Evolutionary conservation across 1,284 basidiomycete species (phyloP).

Genomic region (Leccinum solheimii): DNA sequence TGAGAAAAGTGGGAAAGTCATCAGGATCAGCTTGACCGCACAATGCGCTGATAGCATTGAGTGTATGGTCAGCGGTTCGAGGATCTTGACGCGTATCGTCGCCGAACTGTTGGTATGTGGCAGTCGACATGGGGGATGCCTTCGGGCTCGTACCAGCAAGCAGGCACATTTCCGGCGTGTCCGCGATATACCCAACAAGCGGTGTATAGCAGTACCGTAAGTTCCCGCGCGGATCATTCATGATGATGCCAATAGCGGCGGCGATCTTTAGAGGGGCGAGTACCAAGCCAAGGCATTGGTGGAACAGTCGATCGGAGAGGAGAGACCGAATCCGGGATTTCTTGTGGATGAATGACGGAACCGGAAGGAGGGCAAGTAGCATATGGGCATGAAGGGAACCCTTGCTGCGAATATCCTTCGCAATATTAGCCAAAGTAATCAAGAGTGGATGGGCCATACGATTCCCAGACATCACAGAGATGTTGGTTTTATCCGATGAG

Average conservation of each 20-base stretch:
- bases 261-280: not conserved
- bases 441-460: not conserved
- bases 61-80: not conserved
- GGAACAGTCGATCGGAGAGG: not conserved
- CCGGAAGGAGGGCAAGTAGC: not conserved
- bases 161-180: not conserved
- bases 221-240: not conserved
- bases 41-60: not conserved
- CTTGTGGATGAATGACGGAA: not conserved
- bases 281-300: not conserved
- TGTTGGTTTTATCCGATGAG: not conserved
- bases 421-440: not conserved
- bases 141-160: not conserved
- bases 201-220: not conserved
- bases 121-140: not conserved
- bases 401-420: not conserved
- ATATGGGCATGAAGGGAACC: not conserved
- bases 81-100: not conserved
- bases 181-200: not conserved
- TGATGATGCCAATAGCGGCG: not conserved
- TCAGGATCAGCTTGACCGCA: not conserved
- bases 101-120: not conserved
- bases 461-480: not conserved
- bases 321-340: not conserved
- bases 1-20: not conserved